These are phyloP conservation scores for Leptomonas pyrrhocoris DNA, from an alignment of 208 protist species.

Conservation along the genomic window DNA sequence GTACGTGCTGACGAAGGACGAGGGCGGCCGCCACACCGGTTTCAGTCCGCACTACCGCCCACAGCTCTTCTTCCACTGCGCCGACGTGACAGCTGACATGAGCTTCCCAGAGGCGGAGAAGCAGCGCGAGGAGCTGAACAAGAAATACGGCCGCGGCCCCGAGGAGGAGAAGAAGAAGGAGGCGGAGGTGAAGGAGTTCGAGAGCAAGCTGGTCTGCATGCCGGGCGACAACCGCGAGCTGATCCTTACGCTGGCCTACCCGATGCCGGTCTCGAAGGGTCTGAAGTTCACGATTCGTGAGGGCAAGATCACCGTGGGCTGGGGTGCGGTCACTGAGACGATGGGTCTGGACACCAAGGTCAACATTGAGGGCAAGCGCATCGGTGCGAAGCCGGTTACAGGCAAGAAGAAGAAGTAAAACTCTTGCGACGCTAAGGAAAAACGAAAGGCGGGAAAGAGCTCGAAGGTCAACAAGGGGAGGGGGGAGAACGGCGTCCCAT, in stretches of 20 bases:
- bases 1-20: slow-evolving; percentile 98
- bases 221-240: slow-evolving; percentile 98
- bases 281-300: slow-evolving; percentile 98
- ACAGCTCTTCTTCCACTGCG: slow-evolving; percentile 98
- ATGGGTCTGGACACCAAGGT: slow-evolving; percentile 88
- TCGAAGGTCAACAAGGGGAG: neutral
- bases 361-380: slow-evolving; percentile 79
- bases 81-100: slow-evolving; percentile 97
- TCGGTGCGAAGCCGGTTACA: slow-evolving; percentile 35
- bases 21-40: slow-evolving; percentile 98
- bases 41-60: slow-evolving; percentile 97
- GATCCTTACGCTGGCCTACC: slow-evolving; percentile 92
- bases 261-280: slow-evolving; percentile 94
- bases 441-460: slow-evolving; percentile 1
- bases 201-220: slow-evolving; percentile 96
- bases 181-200: slow-evolving; percentile 79
- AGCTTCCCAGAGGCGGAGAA: slow-evolving; percentile 91
- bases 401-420: slow-evolving; percentile 66
- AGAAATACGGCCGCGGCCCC: slow-evolving; percentile 78
- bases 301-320: slow-evolving; percentile 98
- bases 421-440: neutral
- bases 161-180: slow-evolving; percentile 87
- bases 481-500: neutral
- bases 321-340: slow-evolving; percentile 96
- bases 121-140: slow-evolving; percentile 70